phyloP scores from a whole-genome alignment of 2,329 filamentous ascomycete genomes.

The Phaeosphaeria sp. region DNA sequence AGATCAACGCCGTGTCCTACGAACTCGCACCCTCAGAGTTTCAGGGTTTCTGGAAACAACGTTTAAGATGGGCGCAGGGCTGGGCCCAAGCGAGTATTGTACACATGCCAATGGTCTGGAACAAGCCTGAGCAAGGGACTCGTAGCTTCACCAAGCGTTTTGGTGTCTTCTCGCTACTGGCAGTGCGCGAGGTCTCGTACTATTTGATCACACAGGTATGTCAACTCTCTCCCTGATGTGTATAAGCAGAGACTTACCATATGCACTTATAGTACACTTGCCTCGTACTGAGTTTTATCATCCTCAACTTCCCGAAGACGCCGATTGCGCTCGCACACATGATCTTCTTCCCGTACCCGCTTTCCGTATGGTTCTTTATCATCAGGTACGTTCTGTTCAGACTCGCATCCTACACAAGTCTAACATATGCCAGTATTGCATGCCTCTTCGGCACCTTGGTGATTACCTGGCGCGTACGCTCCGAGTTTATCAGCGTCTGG shows the following conservation, averaged over 20 bases:
- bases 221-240: not conserved
- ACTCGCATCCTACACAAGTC: not conserved
- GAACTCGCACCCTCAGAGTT: conserved; percentile 53
- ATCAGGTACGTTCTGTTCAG: conserved; percentile 35
- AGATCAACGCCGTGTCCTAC: conserved; percentile 54
- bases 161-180: conserved; percentile 51
- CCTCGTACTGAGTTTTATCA: conserved; percentile 50
- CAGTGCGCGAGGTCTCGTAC: conserved; percentile 53
- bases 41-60: conserved; percentile 54
- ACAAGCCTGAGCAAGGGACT: conserved; percentile 25
- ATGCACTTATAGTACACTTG: conserved; percentile 44
- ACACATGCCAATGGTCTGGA: conserved; percentile 48
- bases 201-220: conserved; percentile 52
- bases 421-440: conserved; percentile 32
- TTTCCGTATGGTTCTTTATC: conserved; percentile 52
- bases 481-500: conserved; percentile 48
- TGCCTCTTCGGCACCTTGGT: conserved; percentile 50
- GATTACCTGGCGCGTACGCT: conserved; percentile 50
- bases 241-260: not conserved
- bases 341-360: conserved; percentile 53
- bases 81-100: conserved; percentile 53
- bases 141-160: conserved; percentile 43
- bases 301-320: conserved; percentile 47
- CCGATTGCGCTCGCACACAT: conserved; percentile 38
- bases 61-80: conserved; percentile 54